Evolutionary conservation across 495 filamentous ascomycete genomes (phyloP).

Genomic region (Xylaria castorea): DNA sequence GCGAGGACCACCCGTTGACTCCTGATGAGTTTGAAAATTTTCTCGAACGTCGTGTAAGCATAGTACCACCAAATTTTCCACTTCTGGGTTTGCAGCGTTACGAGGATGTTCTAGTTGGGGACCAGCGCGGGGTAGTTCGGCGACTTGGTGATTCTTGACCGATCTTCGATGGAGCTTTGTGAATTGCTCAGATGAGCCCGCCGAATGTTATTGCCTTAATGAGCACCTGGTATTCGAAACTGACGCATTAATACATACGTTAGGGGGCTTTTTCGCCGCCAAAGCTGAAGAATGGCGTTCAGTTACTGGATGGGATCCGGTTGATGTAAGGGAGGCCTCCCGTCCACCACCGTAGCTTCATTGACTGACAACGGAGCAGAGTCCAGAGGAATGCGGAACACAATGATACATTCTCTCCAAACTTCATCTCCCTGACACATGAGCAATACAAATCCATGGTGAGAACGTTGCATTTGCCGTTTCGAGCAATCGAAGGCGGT

Average conservation of each 20-base stretch:
- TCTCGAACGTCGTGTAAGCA: constrained; percentile 53
- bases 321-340: constrained; percentile 52
- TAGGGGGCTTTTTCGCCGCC: constrained; percentile 58
- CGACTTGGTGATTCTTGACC: background rate
- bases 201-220: no score
- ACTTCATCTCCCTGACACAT: constrained; percentile 51
- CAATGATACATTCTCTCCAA: constrained; percentile 57
- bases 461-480: constrained; percentile 53
- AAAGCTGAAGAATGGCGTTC: constrained; percentile 48
- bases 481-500: constrained; percentile 56
- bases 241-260: background rate
- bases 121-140: background rate
- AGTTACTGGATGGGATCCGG: constrained; percentile 51
- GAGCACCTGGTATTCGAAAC: background rate
- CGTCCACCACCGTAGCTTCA: background rate
- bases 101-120: background rate
- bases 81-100: background rate
- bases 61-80: background rate
- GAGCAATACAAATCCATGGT: constrained; percentile 47
- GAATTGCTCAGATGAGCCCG: background rate
- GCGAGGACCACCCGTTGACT: constrained; percentile 57
- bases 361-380: constrained; percentile 39
- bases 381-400: constrained; percentile 59
- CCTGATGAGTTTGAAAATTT: constrained; percentile 63
- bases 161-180: background rate